phyloP scores from a whole-genome alignment of 139 green algal genomes.

The Coelastrella sp. region DNA sequence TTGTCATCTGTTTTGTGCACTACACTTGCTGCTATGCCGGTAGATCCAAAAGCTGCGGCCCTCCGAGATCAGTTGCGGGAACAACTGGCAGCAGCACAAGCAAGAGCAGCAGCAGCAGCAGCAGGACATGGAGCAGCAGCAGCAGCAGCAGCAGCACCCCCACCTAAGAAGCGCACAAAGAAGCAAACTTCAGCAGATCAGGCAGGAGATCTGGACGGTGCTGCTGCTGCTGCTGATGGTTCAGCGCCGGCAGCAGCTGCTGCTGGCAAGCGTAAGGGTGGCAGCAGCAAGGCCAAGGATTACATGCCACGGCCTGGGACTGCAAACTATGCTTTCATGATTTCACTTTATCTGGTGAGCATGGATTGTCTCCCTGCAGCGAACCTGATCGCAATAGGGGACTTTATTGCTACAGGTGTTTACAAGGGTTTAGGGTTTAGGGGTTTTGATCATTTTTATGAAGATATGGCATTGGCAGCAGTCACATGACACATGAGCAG shows the following conservation, averaged over 20 bases:
- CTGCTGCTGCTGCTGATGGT: constrained; percentile 18
- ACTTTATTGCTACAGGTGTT: too few relatives aligned
- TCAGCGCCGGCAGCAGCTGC: constrained; percentile 12
- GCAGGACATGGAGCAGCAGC: not conserved
- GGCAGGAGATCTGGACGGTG: not conserved
- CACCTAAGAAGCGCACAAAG: not conserved
- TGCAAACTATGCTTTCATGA: constrained; percentile 83
- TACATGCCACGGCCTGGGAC: constrained; percentile 74
- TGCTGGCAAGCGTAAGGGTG: constrained; percentile 4
- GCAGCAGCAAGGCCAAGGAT: constrained; percentile 51
- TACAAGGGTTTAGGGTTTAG: too few relatives aligned
- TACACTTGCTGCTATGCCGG: not conserved
- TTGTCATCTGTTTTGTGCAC: not conserved
- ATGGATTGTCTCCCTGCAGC: not conserved
- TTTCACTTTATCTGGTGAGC: constrained; percentile 21
- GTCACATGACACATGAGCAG: too few relatives aligned
- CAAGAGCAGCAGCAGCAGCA: not conserved
- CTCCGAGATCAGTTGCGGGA: not conserved
- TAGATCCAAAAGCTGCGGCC: not conserved
- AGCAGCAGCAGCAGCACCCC: not conserved
- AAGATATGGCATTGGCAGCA: too few relatives aligned
- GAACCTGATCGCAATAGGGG: too few relatives aligned
- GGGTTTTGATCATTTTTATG: too few relatives aligned
- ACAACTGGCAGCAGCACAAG: not conserved
- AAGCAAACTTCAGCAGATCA: not conserved